These are phyloP conservation scores for Annulohypoxylon maeteangense DNA, from an alignment of 495 filamentous ascomycete species.

Conservation along the genomic window DNA sequence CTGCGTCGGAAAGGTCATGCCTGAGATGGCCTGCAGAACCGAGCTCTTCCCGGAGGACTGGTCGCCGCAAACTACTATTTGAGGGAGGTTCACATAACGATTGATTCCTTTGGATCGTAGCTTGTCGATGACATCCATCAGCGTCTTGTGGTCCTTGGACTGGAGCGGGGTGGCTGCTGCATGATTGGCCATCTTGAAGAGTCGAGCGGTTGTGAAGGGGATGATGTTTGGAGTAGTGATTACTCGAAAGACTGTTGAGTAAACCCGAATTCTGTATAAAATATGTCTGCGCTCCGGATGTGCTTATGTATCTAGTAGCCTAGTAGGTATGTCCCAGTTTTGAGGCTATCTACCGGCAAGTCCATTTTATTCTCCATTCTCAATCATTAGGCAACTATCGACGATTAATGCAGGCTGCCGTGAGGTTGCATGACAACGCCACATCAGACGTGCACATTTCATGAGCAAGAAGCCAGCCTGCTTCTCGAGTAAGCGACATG, in stretches of 20 bases:
- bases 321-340: no score
- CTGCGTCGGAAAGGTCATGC: constrained; percentile 72
- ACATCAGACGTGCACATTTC: constrained; percentile 17
- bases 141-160: constrained; percentile 54
- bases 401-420: constrained; percentile 11
- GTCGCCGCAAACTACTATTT: constrained; percentile 76
- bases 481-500: constrained; percentile 6
- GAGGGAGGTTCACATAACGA: constrained; percentile 67
- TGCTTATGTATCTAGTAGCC: no score
- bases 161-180: constrained; percentile 33
- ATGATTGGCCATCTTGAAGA: constrained; percentile 42
- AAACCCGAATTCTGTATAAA: neutral
- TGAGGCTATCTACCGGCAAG: neutral
- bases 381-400: neutral
- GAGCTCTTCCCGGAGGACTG: constrained; percentile 79
- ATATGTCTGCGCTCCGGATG: no score
- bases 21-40: constrained; percentile 75
- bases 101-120: constrained; percentile 66
- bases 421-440: neutral
- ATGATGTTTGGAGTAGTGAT: neutral
- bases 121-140: constrained; percentile 68
- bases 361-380: neutral
- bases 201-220: neutral
- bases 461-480: constrained; percentile 4
- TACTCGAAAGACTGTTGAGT: neutral